Base-by-base conservation (phyloP, 495 filamentous ascomycete genomes). In the Penicillium daleae region DNA sequence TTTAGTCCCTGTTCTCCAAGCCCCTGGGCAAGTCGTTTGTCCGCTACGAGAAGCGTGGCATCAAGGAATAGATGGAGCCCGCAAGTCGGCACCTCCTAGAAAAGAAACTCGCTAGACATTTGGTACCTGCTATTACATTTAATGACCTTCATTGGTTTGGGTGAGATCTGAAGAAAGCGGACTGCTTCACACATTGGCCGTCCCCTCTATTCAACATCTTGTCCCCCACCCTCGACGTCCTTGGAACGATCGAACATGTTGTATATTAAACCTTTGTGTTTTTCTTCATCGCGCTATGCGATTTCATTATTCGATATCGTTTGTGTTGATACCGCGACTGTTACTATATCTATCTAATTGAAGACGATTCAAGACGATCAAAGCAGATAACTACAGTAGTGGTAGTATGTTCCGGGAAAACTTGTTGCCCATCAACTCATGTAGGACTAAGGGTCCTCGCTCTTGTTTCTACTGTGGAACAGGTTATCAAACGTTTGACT, bases 1-100 rank as follows among this genome's bases (percentile, higher is more conserved):
- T 31, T 24, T 42, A 81, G 79, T 81, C 80, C n/a, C 64, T 85
- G 21, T 85, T 84, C 69, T 83, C 82, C 37, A 78, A 81, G 61
- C 80, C 82, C 33, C 63, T 74, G 52, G 77, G 76, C 49, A 74
- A 77, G 66, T 80, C 78, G 0, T 66, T 72, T 56, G 76, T 80
- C 46, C 65, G 75, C 44, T 82, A 73, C 32, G 80, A 82, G 64
- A 79, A 75, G 68, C 78, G 78, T 52, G 62, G 65, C 54, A 59
- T 48, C 40, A 80, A 78, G 54, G 63, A 65, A 67, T 78, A 61
- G 70, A 66, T 32, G 56, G 57, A 64, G 24, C 49, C 56, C 58
- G 26, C 21, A 12, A 29, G 29, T 42, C 26, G 22, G 57, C 33
- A 50, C 31, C 27, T 56, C 27, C 27, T 44, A n/a, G 21, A 59